Conservation (phyloP, 2,329 filamentous ascomycete species). For the Trichoderma breve region DNA sequence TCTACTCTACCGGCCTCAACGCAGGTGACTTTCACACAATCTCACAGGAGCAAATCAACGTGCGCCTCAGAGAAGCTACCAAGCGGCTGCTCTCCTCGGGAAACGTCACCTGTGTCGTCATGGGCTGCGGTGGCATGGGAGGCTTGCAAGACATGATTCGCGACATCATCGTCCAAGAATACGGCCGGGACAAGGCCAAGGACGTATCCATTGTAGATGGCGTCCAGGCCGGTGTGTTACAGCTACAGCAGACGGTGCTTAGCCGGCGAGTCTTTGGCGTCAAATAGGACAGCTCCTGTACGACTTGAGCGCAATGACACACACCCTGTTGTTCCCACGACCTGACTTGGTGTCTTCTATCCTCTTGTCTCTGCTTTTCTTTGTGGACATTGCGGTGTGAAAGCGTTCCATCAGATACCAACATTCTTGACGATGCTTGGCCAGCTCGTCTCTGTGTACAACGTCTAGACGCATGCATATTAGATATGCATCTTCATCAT, state of each 20-base stretch:
- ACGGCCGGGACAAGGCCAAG: conserved; percentile 20
- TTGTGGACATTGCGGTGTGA: not conserved
- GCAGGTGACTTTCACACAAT: conserved; percentile 77
- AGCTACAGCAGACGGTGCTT: conserved; percentile 55
- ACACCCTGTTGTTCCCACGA: not conserved
- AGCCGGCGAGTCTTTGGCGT: conserved; percentile 40
- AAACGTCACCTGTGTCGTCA: conserved; percentile 65
- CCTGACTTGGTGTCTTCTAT: not conserved
- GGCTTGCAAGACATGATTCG: conserved; percentile 77
- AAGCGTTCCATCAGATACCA: not conserved
- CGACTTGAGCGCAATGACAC: not conserved
- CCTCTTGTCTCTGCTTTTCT: not conserved
- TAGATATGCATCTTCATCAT: not conserved
- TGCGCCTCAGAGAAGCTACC: conserved; percentile 68
- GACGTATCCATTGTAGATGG: conserved; percentile 69
- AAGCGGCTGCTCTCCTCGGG: conserved; percentile 58
- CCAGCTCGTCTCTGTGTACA: not conserved
- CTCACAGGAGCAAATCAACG: conserved; percentile 60
- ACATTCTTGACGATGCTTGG: not conserved
- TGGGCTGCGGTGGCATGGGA: conserved; percentile 91
- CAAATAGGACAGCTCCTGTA: not conserved
- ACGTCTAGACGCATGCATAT: conserved; percentile 8
- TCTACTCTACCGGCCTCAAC: conserved; percentile 76
- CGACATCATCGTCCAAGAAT: conserved; percentile 60
- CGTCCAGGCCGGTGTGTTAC: conserved; percentile 65